Percentiles rank a stretch among this genome's conserved stretches.
Conservation (phyloP, 192 early-diverging fungal species). For the Podila clonocystis region DNA sequence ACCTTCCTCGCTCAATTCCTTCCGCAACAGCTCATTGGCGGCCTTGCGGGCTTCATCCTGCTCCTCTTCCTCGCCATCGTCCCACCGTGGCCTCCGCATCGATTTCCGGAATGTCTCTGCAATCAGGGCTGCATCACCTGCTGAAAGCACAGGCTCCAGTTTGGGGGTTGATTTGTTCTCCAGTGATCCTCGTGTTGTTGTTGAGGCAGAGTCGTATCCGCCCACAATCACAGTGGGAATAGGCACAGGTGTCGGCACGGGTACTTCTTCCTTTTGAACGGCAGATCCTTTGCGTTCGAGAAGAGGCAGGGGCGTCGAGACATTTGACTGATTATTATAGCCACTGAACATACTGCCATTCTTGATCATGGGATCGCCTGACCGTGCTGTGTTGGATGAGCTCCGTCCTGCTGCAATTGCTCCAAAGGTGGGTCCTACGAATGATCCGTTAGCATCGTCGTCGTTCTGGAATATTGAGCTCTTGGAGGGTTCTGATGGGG, state of each 20-base stretch:
- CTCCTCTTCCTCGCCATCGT: conserved; percentile 31
- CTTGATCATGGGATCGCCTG: conserved; percentile 36
- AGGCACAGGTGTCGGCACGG: neutral
- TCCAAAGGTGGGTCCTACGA: conserved; percentile 5
- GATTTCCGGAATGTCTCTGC: conserved; percentile 50
- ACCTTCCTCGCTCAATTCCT: conserved; percentile 43
- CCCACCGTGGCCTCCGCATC: conserved; percentile 43
- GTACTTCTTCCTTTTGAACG: neutral
- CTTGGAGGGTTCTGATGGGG: conserved; percentile 30
- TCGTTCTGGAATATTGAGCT: conserved; percentile 23
- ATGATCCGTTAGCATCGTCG: neutral
- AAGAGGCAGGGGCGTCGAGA: conserved; percentile 12
- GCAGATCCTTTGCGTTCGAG: conserved; percentile 21
- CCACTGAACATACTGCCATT: conserved; percentile 2
- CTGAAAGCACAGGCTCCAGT: conserved; percentile 12
- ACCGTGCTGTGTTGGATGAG: conserved; percentile 36
- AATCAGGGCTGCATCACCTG: conserved; percentile 37
- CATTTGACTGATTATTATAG: neutral
- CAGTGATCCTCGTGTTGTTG: neutral
- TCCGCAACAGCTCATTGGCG: conserved; percentile 27
- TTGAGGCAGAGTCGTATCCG: neutral
- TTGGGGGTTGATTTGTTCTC: neutral
- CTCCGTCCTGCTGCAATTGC: conserved; percentile 21
- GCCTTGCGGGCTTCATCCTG: conserved; percentile 20
- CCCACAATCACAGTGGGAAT: neutral